Percentiles rank a stretch among this genome's conserved stretches.
phyloP scores from a whole-genome alignment of 1,139 yeast species.

The Diutina mesorugosa region DNA sequence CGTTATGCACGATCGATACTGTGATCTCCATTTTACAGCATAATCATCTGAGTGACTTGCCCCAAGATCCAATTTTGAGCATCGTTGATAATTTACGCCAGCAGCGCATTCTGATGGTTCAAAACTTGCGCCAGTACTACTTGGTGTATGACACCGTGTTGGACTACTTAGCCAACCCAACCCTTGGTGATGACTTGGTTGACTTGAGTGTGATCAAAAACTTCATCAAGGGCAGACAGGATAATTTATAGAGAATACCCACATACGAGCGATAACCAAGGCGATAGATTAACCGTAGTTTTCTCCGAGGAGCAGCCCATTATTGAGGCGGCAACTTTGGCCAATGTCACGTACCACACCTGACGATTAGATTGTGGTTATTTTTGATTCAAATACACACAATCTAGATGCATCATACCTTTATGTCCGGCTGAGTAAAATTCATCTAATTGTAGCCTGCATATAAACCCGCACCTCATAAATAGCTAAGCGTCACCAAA shows the following conservation, averaged over 20 bases:
- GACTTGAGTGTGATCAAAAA: neutral
- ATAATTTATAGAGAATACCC: neutral
- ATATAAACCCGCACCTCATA: neutral
- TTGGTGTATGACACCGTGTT: slow-evolving; percentile 47
- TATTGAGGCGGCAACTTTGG: too few species aligned
- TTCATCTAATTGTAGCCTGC: neutral
- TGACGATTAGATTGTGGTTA: neutral
- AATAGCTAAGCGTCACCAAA: neutral
- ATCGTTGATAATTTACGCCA: slow-evolving; percentile 50
- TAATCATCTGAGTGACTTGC: slow-evolving; percentile 7
- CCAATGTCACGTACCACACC: too few species aligned
- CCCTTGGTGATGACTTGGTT: neutral
- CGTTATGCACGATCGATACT: slow-evolving; percentile 66
- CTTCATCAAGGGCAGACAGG: neutral
- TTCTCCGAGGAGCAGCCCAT: too few species aligned
- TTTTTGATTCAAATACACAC: neutral
- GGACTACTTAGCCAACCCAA: neutral
- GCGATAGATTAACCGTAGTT: too few species aligned
- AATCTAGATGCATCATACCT: too few species aligned
- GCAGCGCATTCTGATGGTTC: slow-evolving; percentile 78
- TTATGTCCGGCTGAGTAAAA: neutral
- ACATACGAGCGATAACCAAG: neutral
- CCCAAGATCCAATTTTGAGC: slow-evolving; percentile 30
- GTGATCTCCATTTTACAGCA: slow-evolving; percentile 32
- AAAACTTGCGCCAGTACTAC: slow-evolving; percentile 60